Evolutionary conservation across 441 rosid species (phyloP).

Genomic region (Macaranga tanarius): DNA sequence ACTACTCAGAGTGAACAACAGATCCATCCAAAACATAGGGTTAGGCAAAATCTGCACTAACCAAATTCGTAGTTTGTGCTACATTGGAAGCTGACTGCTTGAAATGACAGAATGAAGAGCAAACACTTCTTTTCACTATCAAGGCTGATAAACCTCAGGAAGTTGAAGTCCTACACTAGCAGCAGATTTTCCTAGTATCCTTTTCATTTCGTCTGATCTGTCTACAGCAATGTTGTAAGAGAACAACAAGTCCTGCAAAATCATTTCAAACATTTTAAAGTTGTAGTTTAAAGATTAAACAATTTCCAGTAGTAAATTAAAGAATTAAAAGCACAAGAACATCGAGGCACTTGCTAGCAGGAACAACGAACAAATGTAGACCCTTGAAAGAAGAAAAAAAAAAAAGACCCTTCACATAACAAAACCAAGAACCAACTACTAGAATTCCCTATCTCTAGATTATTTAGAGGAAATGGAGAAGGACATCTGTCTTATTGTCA

Average conservation of each 20-base stretch:
- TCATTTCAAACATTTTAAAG: neutral
- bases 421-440: neutral
- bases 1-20: slow-evolving; percentile 1
- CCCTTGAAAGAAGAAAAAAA: neutral
- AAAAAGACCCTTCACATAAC: neutral
- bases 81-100: slow-evolving; percentile 7
- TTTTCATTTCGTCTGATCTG: slow-evolving; percentile 79
- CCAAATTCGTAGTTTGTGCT: neutral
- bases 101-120: slow-evolving; percentile 4
- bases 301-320: neutral
- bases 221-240: slow-evolving; percentile 96
- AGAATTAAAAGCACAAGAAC: neutral
- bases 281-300: neutral
- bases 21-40: neutral
- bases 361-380: neutral
- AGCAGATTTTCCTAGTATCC: slow-evolving; percentile 72
- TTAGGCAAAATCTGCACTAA: slow-evolving; percentile 1
- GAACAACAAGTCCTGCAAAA: slow-evolving; percentile 67
- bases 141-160: slow-evolving; percentile 57
- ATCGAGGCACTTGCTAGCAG: neutral
- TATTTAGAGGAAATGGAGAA: neutral
- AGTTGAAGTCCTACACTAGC: slow-evolving; percentile 91
- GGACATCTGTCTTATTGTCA: neutral
- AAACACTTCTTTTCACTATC: slow-evolving; percentile 17
- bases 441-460: neutral